These are phyloP conservation scores for Claviceps sp. DNA, from an alignment of 2,329 filamentous ascomycete genomes.

Conservation along the genomic window DNA sequence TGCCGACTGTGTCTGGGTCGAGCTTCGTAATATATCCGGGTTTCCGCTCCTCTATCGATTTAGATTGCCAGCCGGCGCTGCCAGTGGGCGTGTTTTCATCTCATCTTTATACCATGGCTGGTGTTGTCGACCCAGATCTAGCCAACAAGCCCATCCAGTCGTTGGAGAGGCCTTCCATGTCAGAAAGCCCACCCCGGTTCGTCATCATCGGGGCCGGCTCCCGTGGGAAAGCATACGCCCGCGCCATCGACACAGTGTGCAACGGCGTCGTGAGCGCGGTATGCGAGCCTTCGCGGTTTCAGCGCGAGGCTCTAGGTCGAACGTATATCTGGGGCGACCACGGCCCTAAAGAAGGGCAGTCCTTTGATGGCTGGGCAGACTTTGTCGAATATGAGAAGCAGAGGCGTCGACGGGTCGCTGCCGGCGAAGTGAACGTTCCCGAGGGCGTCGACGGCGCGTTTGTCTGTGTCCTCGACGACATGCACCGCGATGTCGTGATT, in stretches of 20 bases:
- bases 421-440: constrained; percentile 31
- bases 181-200: constrained; percentile 46
- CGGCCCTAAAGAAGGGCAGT: constrained; percentile 43
- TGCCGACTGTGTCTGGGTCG: too few species aligned
- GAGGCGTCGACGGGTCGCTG: constrained; percentile 40
- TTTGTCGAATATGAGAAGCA: constrained; percentile 60
- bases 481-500: constrained; percentile 70
- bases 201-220: constrained; percentile 75
- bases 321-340: constrained; percentile 57
- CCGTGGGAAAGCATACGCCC: constrained; percentile 61
- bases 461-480: constrained; percentile 68
- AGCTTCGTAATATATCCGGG: not conserved
- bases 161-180: constrained; percentile 30
- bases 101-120: constrained; percentile 9
- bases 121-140: constrained; percentile 13
- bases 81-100: too few species aligned
- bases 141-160: constrained; percentile 12
- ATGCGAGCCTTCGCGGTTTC: constrained; percentile 68
- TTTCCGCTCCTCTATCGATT: not conserved
- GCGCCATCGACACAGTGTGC: constrained; percentile 49
- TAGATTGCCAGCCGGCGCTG: not conserved
- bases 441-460: constrained; percentile 49
- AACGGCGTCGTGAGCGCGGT: constrained; percentile 62
- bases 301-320: constrained; percentile 56
- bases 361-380: constrained; percentile 60